Base-by-base conservation (phyloP, 495 filamentous ascomycete species). In the Tetracladium marchalianum region DNA sequence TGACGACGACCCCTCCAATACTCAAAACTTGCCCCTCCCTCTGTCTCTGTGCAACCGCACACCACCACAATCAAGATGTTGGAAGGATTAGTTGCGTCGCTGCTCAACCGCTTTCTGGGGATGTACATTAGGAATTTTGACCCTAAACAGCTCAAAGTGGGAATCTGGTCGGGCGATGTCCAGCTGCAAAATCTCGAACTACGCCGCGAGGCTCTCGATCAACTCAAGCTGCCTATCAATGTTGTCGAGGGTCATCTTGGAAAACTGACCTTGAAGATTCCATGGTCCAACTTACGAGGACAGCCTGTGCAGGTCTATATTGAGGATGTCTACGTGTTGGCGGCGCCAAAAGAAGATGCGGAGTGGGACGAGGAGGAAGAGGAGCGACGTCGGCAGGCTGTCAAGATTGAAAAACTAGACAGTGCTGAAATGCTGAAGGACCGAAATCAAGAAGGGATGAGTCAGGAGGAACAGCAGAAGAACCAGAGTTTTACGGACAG, bases 101-200 rank as follows among this genome's bases (percentile, higher is more conserved):
- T 98, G 69, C 81, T 98, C 58, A 98, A 98, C 69, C 86, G 93
- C 66, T 95, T 97, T 67, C 67, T 98, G 78, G 93, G 93, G 70
- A 95, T 97, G 80, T 97, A 97, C 69, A 88, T 98, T 62, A 89
- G 92, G 73, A 98, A 98, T 64, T 97, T 98, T 60, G 90, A 98
- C 63, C 82, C 90, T 15, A 85, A 82, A 53, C 92, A 98, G 69
- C 76, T 98, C 39, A 96, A 96, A 59, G 87, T 97, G 46, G 92
- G 92, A 45, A 96, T 97, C 53, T 98, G 90, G 92, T 90, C 84
- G 6, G 93, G 93, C 44, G 90, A 98, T 67, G 90, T 97, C 59
- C 90, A 89, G 65, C 75, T 98, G 22, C 80, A 80, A 32, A 82
- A 96, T 51, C 81, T 98, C 34, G 87, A 98, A 65, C 75, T 98